Conservation (phyloP, 2,329 filamentous ascomycete genomes). For the Dichotomopilus funicola region DNA sequence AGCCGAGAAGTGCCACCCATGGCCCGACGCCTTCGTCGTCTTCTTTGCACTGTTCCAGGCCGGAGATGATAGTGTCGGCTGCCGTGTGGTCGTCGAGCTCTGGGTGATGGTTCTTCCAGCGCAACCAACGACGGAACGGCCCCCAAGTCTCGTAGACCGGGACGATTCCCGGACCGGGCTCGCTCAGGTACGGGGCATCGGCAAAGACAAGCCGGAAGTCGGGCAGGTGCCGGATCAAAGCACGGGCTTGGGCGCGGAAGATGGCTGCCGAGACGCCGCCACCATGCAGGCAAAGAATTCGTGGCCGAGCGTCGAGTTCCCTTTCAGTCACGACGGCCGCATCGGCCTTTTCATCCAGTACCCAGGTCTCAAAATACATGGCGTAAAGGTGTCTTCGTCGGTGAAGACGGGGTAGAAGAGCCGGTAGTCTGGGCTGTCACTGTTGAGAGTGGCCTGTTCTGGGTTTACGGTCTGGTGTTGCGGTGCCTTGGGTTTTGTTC, state of each 20-base stretch:
- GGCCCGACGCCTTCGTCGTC: conserved; percentile 48
- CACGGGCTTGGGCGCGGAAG: conserved; percentile 62
- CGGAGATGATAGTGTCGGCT: conserved; percentile 37
- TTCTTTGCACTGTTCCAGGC: conserved; percentile 22
- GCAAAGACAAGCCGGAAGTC: conserved; percentile 67
- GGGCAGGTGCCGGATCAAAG: conserved; percentile 41
- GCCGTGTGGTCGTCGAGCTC: conserved; percentile 27
- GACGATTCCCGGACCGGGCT: conserved; percentile 55
- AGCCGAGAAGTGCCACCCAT: conserved; percentile 57
- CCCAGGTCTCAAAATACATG: too few species aligned
- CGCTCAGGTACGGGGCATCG: conserved; percentile 60
- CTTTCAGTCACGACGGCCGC: too few species aligned
- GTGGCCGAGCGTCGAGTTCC: conserved; percentile 35
- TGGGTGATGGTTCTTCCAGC: neutral
- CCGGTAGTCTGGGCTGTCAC: too few species aligned
- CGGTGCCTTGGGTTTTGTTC: too few species aligned
- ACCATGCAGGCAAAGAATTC: conserved; percentile 75
- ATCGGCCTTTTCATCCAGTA: too few species aligned
- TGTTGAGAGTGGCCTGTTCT: too few species aligned
- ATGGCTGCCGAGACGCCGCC: conserved; percentile 67
- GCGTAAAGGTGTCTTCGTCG: too few species aligned
- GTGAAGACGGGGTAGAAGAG: too few species aligned
- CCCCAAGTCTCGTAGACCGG: conserved; percentile 58
- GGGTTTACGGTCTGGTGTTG: too few species aligned
- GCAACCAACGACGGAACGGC: conserved; percentile 50